Conservation (phyloP, 148 eudicot genomes). For the Euryodendron excelsum region DNA sequence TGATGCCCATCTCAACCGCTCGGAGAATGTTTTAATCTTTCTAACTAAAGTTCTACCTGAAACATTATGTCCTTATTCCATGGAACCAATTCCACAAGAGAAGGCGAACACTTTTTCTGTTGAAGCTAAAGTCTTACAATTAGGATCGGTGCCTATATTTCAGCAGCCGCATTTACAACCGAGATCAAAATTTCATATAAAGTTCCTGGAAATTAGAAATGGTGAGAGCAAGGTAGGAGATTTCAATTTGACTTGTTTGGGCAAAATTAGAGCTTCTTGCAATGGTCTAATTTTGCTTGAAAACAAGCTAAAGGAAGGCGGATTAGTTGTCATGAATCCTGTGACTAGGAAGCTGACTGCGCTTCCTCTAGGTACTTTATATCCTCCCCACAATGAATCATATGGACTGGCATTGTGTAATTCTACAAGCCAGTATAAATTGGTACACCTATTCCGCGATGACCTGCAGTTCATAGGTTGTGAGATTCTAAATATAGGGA, state of each 20-base stretch:
- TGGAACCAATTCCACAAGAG: background rate
- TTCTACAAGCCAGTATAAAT: constrained; percentile 22
- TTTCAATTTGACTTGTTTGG: constrained; percentile 35
- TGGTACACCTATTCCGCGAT: constrained; percentile 53
- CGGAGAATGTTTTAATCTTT: constrained; percentile 40
- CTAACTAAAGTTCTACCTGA: background rate
- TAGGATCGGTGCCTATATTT: background rate
- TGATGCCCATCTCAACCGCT: constrained; percentile 27
- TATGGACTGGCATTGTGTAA: constrained; percentile 33
- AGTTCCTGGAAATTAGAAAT: constrained; percentile 36
- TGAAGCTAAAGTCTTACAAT: constrained; percentile 25
- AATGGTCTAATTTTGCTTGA: constrained; percentile 46
- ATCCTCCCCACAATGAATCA: constrained; percentile 29
- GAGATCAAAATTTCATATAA: constrained; percentile 15
- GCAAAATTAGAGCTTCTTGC: constrained; percentile 40
- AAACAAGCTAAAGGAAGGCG: constrained; percentile 25
- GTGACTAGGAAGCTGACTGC: constrained; percentile 37
- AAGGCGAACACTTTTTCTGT: constrained; percentile 28
- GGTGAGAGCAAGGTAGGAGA: constrained; percentile 32
- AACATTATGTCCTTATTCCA: background rate
- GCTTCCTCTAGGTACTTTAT: constrained; percentile 47
- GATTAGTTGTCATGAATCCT: constrained; percentile 47
- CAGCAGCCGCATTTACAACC: constrained; percentile 1
- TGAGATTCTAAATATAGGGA: constrained; percentile 36
- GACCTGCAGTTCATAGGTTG: constrained; percentile 29